A percentile compares a stretch with the other conserved stretches of the same genome.
Conservation (phyloP, 495 filamentous ascomycete species). For the Chaetomidium leptoderma region DNA sequence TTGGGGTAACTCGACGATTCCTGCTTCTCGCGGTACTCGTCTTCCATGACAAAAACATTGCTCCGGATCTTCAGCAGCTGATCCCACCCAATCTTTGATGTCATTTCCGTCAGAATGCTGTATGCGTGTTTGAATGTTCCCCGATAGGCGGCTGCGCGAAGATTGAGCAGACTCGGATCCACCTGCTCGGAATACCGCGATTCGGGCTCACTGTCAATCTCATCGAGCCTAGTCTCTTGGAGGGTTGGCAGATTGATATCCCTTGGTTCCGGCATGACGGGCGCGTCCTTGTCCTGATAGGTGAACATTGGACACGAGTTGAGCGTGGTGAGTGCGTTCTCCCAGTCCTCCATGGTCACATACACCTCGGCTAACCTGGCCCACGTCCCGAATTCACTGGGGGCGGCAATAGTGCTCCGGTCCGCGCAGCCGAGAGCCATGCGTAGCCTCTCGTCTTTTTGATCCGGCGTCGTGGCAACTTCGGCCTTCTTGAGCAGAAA, state of each 20-base stretch:
- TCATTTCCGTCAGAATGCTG: slow-evolving; percentile 87
- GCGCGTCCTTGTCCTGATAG: slow-evolving; percentile 95
- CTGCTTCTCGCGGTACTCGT: slow-evolving; percentile 93
- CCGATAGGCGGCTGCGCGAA: slow-evolving; percentile 82
- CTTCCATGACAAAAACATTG: slow-evolving; percentile 98
- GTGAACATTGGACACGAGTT: slow-evolving; percentile 99
- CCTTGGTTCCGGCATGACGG: slow-evolving; percentile 84
- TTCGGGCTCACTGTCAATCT: slow-evolving; percentile 86
- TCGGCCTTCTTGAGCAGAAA: slow-evolving; percentile 82
- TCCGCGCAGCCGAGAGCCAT: slow-evolving; percentile 93
- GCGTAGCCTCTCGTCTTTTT: slow-evolving; percentile 55
- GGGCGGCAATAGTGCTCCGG: slow-evolving; percentile 86
- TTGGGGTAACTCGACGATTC: slow-evolving; percentile 50
- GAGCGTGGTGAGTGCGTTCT: slow-evolving; percentile 85
- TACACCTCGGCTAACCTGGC: slow-evolving; percentile 90
- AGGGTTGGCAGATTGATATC: slow-evolving; percentile 82
- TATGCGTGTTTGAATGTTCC: slow-evolving; percentile 96
- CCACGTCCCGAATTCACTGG: slow-evolving; percentile 97
- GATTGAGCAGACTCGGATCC: slow-evolving; percentile 77
- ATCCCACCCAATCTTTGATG: slow-evolving; percentile 95
- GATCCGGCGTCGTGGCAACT: slow-evolving; percentile 42
- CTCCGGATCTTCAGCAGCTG: slow-evolving; percentile 87
- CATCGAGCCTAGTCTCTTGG: slow-evolving; percentile 85
- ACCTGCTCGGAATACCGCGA: slow-evolving; percentile 76
- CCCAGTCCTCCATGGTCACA: slow-evolving; percentile 88